Evolutionary conservation across 179 eudicot genomes (phyloP).

Genomic region (Gypsophila paniculata): DNA sequence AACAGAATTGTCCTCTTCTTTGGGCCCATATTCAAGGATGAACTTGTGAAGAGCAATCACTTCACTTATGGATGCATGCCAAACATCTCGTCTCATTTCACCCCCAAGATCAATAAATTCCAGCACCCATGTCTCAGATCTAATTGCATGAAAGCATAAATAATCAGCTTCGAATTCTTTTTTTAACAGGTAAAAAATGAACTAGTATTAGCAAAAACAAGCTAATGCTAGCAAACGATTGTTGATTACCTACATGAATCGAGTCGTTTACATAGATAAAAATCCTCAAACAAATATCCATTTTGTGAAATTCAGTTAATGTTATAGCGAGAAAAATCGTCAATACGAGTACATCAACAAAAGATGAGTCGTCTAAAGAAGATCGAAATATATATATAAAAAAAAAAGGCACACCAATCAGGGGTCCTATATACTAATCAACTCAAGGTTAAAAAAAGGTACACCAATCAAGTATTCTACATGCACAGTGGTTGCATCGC

Average conservation of each 20-base stretch:
- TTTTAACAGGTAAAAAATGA: neutral
- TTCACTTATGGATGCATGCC: constrained; percentile 78
- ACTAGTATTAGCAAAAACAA: neutral
- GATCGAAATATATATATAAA: no score
- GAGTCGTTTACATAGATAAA: neutral
- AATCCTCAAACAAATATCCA: neutral
- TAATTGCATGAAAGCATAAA: constrained; percentile 23
- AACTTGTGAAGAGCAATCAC: constrained; percentile 67
- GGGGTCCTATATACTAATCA: neutral
- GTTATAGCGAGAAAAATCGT: neutral
- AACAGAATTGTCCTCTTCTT: constrained; percentile 49
- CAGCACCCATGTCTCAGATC: constrained; percentile 65
- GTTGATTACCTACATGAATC: neutral
- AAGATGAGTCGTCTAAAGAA: neutral
- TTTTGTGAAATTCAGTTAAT: neutral
- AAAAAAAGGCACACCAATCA: neutral
- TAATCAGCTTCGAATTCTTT: constrained; percentile 1
- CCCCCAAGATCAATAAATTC: constrained; percentile 84
- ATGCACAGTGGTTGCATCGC: no score
- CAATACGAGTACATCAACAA: neutral
- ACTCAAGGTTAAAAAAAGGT: no score
- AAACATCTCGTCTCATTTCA: constrained; percentile 91
- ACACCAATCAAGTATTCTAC: no score
- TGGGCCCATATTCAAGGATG: constrained; percentile 64
- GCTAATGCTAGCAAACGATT: constrained; percentile 4